A percentile compares a stretch with the other conserved stretches of the same genome.
Conservation (phyloP, 352 stramenopile species). For the Pythium brassicae region DNA sequence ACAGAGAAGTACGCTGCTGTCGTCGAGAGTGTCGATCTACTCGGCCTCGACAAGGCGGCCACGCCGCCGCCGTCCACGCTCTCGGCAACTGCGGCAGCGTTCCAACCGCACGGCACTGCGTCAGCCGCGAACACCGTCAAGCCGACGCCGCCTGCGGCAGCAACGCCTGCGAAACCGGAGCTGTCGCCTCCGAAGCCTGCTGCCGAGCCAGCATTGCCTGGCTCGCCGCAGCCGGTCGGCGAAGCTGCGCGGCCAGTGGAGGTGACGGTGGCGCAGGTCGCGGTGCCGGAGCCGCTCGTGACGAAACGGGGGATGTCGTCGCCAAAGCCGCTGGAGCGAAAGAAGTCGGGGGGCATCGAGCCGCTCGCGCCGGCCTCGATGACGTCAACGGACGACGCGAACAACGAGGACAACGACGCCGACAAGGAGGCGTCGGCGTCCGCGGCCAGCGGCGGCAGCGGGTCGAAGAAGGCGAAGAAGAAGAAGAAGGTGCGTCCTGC, state of each 20-base stretch:
- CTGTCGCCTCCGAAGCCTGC: slow-evolving; percentile 3
- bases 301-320: slow-evolving; percentile 17
- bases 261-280: slow-evolving; percentile 7
- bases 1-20: slow-evolving; percentile 2
- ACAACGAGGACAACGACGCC: slow-evolving; percentile 27
- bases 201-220: not conserved
- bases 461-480: slow-evolving; percentile 25
- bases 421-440: slow-evolving; percentile 23
- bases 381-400: slow-evolving; percentile 10
- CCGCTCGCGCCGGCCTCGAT: not conserved
- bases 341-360: not conserved
- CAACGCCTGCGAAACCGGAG: not conserved
- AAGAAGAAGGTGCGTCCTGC: slow-evolving; percentile 54
- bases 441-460: slow-evolving; percentile 18
- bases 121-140: slow-evolving; percentile 11
- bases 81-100: slow-evolving; percentile 6
- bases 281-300: slow-evolving; percentile 4
- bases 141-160: not conserved
- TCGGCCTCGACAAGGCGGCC: slow-evolving; percentile 31
- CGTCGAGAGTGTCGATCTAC: slow-evolving; percentile 40
- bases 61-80: not conserved
- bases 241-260: slow-evolving; percentile 6
- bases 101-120: slow-evolving; percentile 12
- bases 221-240: not conserved
- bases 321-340: slow-evolving; percentile 13